phyloP scores from a whole-genome alignment of 176 grass and related monocot species.

The Olyra latifolia region DNA sequence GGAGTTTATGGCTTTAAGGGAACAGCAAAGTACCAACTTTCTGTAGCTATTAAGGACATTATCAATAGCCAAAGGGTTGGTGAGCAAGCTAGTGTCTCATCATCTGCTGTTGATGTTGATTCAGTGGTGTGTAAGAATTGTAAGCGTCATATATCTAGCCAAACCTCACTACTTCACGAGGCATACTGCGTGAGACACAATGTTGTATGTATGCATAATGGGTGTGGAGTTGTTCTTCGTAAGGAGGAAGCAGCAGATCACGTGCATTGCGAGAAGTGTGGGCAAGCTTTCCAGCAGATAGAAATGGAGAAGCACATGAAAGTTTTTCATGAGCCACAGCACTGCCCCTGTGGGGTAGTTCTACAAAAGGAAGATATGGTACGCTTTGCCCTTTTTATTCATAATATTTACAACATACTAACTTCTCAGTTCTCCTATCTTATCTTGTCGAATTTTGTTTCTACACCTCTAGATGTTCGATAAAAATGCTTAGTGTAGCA shows the following conservation, averaged over 20 bases:
- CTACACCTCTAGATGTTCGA: neutral
- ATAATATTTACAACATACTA: neutral
- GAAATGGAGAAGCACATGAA: slow-evolving; percentile 96
- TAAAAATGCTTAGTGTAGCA: neutral
- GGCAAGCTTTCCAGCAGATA: slow-evolving; percentile 73
- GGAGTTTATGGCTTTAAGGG: slow-evolving; percentile 95
- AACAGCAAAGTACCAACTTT: slow-evolving; percentile 70
- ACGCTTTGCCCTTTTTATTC: slow-evolving; percentile 4
- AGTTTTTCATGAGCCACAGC: slow-evolving; percentile 87
- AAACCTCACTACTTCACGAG: slow-evolving; percentile 72
- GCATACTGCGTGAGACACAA: slow-evolving; percentile 95
- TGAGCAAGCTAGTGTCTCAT: slow-evolving; percentile 47
- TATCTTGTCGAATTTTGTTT: neutral
- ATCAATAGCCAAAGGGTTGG: slow-evolving; percentile 60
- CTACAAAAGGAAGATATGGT: slow-evolving; percentile 99
- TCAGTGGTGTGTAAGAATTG: slow-evolving; percentile 84
- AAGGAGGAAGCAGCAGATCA: slow-evolving; percentile 78
- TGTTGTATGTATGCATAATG: slow-evolving; percentile 65
- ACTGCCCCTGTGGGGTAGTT: slow-evolving; percentile 71
- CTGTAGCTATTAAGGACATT: slow-evolving; percentile 61
- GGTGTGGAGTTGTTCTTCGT: slow-evolving; percentile 78
- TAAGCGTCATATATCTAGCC: slow-evolving; percentile 65
- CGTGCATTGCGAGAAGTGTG: slow-evolving; percentile 81
- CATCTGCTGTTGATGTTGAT: slow-evolving; percentile 42
- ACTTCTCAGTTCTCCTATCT: neutral